phyloP scores from a whole-genome alignment of 2,329 filamentous ascomycete genomes.

The Fusarium illudens region DNA sequence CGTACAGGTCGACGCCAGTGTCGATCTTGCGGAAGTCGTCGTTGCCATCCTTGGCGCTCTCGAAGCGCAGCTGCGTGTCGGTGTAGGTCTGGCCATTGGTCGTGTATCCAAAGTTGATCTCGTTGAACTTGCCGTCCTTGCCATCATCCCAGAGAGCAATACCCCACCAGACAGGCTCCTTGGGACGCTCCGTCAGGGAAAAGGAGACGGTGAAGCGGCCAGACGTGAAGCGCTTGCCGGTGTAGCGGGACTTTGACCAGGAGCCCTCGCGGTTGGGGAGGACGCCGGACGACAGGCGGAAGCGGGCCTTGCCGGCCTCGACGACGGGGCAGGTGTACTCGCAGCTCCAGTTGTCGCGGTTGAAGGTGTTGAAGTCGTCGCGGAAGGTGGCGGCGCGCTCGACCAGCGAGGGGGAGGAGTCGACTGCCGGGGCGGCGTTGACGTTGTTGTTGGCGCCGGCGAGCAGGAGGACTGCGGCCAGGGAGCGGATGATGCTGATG shows the following conservation, averaged over 20 bases:
- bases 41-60: conserved; percentile 18
- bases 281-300: conserved; percentile 11
- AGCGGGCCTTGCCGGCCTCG: conserved; percentile 24
- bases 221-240: conserved; percentile 19
- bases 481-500: neutral
- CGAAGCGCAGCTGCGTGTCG: conserved; percentile 19
- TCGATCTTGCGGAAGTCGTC: conserved; percentile 7
- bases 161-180: conserved; percentile 31
- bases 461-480: conserved; percentile 2
- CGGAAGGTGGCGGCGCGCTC: conserved; percentile 1
- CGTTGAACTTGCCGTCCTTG: conserved; percentile 17
- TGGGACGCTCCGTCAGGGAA: conserved; percentile 16
- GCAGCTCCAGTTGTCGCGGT: conserved; percentile 16
- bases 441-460: neutral
- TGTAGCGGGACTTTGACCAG: conserved; percentile 30
- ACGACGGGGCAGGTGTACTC: conserved; percentile 30
- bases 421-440: conserved; percentile 5
- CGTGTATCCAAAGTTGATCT: conserved; percentile 36
- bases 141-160: conserved; percentile 27
- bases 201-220: conserved; percentile 26
- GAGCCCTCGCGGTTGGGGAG: conserved; percentile 18
- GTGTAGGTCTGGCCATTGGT: conserved; percentile 8
- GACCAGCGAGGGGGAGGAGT: neutral
- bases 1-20: conserved; percentile 21
- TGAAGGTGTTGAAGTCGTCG: conserved; percentile 24